Evolutionary conservation across 805 yeast genomes (phyloP).

Genomic region (Pichia deserticola): DNA sequence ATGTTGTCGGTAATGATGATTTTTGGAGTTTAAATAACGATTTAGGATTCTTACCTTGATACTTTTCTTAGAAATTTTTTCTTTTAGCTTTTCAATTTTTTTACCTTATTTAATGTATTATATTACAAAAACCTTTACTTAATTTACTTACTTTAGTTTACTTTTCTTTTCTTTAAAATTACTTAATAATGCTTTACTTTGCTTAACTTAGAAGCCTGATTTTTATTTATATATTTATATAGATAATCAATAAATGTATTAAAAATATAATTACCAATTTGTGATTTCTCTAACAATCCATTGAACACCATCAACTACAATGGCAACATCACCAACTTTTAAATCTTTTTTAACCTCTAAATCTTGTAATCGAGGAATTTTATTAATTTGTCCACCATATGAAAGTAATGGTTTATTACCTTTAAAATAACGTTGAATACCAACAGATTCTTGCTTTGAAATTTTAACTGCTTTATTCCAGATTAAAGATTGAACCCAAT

Average conservation of each 20-base stretch:
- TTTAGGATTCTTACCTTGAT: conserved; percentile 37
- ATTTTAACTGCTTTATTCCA: conserved; percentile 19
- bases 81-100: too few relatives aligned
- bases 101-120: too few relatives aligned
- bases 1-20: conserved; percentile 30
- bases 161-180: too few relatives aligned
- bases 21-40: conserved; percentile 43
- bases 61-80: neutral
- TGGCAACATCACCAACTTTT: conserved; percentile 7
- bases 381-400: conserved; percentile 13
- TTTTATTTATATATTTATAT: neutral
- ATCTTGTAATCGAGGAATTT: conserved; percentile 7
- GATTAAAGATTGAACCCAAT: conserved; percentile 45
- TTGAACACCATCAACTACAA: conserved; percentile 8
- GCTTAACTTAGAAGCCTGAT: too few relatives aligned
- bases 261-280: neutral
- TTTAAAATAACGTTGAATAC: conserved; percentile 12
- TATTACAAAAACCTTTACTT: too few relatives aligned
- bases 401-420: conserved; percentile 11
- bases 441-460: conserved; percentile 17
- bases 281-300: conserved; percentile 20
- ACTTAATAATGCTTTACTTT: too few relatives aligned
- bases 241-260: neutral
- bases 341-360: conserved; percentile 1
- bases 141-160: too few relatives aligned